Conservation (phyloP, 2,329 filamentous ascomycete genomes). For the Drechslerella stenobrocha region DNA sequence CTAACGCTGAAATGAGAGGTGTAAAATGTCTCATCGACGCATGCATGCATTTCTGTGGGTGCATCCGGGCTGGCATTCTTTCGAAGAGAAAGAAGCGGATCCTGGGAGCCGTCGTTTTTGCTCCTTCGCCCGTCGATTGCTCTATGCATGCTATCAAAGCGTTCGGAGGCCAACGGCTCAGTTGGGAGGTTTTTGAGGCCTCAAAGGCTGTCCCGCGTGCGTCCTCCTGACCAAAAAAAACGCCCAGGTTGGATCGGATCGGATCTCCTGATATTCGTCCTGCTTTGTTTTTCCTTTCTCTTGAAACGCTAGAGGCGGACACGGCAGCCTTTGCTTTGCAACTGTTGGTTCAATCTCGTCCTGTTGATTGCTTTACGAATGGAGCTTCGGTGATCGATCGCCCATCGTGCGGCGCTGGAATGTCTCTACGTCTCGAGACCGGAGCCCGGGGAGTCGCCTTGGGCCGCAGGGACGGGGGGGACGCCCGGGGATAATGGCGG, state of each 20-base stretch:
- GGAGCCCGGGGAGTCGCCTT: no score
- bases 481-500: no score
- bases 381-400: no score
- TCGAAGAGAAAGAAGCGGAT: no score
- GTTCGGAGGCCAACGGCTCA: background rate
- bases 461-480: no score
- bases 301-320: background rate
- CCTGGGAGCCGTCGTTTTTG: background rate
- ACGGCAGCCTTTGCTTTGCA: background rate
- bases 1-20: background rate
- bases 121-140: background rate
- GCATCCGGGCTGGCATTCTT: background rate
- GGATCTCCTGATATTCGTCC: background rate
- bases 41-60: background rate
- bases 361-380: no score
- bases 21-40: conserved; percentile 6
- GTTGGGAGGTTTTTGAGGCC: background rate
- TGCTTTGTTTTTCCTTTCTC: conserved; percentile 1
- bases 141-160: conserved; percentile 2
- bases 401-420: no score
- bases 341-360: no score
- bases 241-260: background rate
- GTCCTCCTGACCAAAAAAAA: no score
- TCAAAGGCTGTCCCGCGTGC: background rate
- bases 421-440: no score